phyloP scores from a whole-genome alignment of 306 rosid genomes.

The Casuarina glauca region DNA sequence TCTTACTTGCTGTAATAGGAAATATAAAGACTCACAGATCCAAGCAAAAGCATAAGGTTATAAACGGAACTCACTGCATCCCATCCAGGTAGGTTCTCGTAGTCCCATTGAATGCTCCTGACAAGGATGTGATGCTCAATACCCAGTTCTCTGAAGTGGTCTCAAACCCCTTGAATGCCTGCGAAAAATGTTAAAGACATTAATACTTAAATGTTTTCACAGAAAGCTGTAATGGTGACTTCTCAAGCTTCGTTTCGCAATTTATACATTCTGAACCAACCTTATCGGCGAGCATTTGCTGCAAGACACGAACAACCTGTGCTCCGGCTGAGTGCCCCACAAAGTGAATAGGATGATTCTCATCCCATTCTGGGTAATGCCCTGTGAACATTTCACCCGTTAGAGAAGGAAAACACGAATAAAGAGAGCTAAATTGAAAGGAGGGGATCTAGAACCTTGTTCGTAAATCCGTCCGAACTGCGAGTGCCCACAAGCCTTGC shows the following conservation, averaged over 20 bases:
- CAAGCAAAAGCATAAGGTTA: constrained; percentile 16
- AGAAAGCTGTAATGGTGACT: background rate
- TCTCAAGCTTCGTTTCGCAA: background rate
- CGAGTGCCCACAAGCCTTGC: constrained; percentile 82
- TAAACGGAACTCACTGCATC: constrained; percentile 73
- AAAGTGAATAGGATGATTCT: constrained; percentile 90
- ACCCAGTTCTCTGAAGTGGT: constrained; percentile 85
- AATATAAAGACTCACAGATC: background rate
- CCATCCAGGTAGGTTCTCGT: constrained; percentile 94
- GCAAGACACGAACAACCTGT: constrained; percentile 89
- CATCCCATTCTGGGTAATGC: constrained; percentile 96
- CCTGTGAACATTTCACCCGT: constrained; percentile 46
- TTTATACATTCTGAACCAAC: constrained; percentile 34
- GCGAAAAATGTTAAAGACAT: constrained; percentile 29
- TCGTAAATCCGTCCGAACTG: constrained; percentile 80
- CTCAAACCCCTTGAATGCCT: constrained; percentile 85
- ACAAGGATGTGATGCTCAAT: constrained; percentile 72
- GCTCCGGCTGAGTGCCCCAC: constrained; percentile 98
- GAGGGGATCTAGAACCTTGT: constrained; percentile 53
- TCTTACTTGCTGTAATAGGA: background rate
- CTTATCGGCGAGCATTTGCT: constrained; percentile 98
- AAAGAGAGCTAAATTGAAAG: constrained; percentile 8
- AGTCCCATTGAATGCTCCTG: constrained; percentile 98
- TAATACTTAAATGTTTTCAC: constrained; percentile 8
- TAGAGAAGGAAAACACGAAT: background rate